These are phyloP conservation scores for Trametes meyenii DNA, from an alignment of 768 basidiomycete species.

Conservation along the genomic window DNA sequence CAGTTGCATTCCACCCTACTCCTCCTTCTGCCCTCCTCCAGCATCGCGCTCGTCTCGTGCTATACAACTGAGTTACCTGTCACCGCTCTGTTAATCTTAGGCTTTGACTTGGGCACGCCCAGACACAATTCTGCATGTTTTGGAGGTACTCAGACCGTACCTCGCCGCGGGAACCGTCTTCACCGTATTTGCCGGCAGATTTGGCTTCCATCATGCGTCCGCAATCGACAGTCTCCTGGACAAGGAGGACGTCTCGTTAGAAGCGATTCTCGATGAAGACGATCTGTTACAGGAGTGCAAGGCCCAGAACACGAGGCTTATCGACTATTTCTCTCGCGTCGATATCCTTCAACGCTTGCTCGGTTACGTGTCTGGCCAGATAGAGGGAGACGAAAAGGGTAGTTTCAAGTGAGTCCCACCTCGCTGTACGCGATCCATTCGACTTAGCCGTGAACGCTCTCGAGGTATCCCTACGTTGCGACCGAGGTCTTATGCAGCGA, in stretches of 20 bases:
- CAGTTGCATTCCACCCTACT: conserved; percentile 19
- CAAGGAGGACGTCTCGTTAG: conserved; percentile 87
- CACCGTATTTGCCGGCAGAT: conserved; percentile 51
- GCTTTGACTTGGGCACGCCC: background rate
- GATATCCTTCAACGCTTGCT: conserved; percentile 81
- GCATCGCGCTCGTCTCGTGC: background rate
- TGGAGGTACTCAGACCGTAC: conserved; percentile 44
- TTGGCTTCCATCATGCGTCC: conserved; percentile 88
- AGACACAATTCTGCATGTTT: conserved; percentile 41
- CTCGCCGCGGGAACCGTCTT: conserved; percentile 20
- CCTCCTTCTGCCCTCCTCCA: background rate
- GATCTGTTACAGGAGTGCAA: conserved; percentile 96
- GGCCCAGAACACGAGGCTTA: conserved; percentile 85
- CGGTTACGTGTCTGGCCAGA: conserved; percentile 85
- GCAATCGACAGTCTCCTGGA: conserved; percentile 88
- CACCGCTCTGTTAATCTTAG: background rate
- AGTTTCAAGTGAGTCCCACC: conserved; percentile 72
- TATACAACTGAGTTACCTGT: background rate
- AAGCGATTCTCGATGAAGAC: conserved; percentile 91
- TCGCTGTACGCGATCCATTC: conserved; percentile 6
- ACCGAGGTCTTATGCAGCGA: conserved; percentile 96
- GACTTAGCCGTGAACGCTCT: conserved; percentile 15
- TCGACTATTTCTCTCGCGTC: conserved; percentile 82
- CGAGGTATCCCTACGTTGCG: conserved; percentile 88
- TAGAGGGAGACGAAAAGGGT: conserved; percentile 77